Evolutionary conservation across 2,329 filamentous ascomycete genomes (phyloP).

Genomic region (Calonectria honghensis): DNA sequence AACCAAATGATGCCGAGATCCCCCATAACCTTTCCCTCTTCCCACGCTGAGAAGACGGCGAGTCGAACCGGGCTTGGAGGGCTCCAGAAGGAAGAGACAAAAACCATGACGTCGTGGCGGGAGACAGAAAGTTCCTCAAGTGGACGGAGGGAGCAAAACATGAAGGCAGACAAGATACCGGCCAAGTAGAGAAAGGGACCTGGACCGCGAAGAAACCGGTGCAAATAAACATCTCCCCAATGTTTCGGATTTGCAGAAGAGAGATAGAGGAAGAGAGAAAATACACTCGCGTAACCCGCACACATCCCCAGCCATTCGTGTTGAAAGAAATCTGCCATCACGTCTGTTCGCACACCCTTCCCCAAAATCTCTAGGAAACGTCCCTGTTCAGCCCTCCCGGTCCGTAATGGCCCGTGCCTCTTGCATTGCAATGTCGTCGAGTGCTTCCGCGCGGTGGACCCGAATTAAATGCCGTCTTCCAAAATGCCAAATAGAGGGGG

Average conservation of each 20-base stretch:
- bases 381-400: conserved; percentile 33
- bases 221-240: conserved; percentile 39
- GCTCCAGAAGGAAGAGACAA: conserved; percentile 31
- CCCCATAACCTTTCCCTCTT: conserved; percentile 28
- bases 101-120: conserved; percentile 32
- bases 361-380: conserved; percentile 40
- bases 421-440: conserved; percentile 31
- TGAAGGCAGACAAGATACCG: background rate
- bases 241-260: conserved; percentile 34
- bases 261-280: conserved; percentile 46
- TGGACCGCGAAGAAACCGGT: conserved; percentile 28
- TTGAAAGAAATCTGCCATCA: conserved; percentile 45
- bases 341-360: conserved; percentile 37
- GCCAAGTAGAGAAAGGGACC: conserved; percentile 20
- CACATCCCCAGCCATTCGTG: conserved; percentile 37
- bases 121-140: background rate
- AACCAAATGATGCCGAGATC: conserved; percentile 36
- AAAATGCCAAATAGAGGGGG: conserved; percentile 45
- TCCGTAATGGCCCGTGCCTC: conserved; percentile 34
- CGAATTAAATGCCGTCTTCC: conserved; percentile 44
- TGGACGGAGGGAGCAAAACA: background rate
- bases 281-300: conserved; percentile 51
- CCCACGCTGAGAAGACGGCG: conserved; percentile 11
- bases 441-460: conserved; percentile 38
- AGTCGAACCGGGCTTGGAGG: conserved; percentile 1